A percentile compares a stretch with the other conserved stretches of the same genome.
phyloP scores from a whole-genome alignment of 495 filamentous ascomycete genomes.

The Massariosphaeria phaeospora region DNA sequence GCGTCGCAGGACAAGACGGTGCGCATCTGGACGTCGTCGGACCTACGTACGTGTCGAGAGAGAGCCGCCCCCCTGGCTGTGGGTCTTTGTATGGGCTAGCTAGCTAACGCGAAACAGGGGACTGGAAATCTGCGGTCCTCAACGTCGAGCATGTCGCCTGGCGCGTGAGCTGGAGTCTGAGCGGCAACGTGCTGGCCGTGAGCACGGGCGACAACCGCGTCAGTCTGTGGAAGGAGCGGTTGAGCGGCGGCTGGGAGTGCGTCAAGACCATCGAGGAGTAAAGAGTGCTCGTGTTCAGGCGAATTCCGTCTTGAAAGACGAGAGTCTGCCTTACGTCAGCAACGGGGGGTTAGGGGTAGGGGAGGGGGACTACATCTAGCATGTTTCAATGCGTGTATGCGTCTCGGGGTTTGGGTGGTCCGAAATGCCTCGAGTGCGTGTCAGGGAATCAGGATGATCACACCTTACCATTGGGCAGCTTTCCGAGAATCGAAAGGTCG shows the following conservation, averaged over 20 bases:
- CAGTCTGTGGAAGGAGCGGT: constrained; percentile 79
- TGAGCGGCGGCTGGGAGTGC: constrained; percentile 81
- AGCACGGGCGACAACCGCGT: constrained; percentile 95
- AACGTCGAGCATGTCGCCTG: constrained; percentile 85
- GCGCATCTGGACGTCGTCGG: constrained; percentile 79
- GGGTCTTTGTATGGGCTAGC: background rate
- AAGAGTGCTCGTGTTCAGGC: too few relatives aligned
- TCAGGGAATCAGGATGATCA: too few relatives aligned
- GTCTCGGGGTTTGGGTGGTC: too few relatives aligned
- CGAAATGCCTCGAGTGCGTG: too few relatives aligned
- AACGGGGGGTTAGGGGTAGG: too few relatives aligned
- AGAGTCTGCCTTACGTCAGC: too few relatives aligned
- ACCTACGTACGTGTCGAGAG: constrained; percentile 24
- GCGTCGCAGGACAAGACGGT: constrained; percentile 96
- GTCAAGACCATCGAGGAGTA: constrained; percentile 96
- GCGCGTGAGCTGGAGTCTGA: constrained; percentile 96
- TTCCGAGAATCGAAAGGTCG: too few relatives aligned
- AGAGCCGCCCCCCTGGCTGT: background rate
- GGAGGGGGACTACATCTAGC: too few relatives aligned
- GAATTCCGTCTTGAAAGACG: too few relatives aligned
- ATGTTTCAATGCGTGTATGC: too few relatives aligned
- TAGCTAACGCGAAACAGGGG: constrained; percentile 37
- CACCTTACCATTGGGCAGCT: too few relatives aligned
- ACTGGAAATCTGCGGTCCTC: constrained; percentile 80
- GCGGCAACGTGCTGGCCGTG: constrained; percentile 93